Evolutionary conservation across 2,329 filamentous ascomycete genomes (phyloP), one percentile per base, ranked within the genome.

Genomic region (Colletotrichum limetticola): DNA sequence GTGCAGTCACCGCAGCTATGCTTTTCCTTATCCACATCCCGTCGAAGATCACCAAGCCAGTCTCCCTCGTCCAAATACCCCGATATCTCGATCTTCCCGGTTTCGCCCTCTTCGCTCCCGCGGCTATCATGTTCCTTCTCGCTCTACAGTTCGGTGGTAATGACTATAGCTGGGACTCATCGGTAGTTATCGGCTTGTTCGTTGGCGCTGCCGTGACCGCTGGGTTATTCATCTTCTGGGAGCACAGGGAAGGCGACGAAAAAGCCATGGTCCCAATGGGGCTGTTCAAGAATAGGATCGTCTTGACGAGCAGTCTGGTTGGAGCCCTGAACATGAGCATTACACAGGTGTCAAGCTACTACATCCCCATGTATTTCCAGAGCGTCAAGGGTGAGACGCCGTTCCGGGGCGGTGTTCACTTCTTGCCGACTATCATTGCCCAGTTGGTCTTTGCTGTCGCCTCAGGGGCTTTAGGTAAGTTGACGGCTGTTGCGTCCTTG

Each of bases 361-460:
- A 86, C 72, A 78, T 88, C 5, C 86, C 87, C 1, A 82, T 88
- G 72, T 89, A 87, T 81, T 88, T 89, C 78, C 85, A 89, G 78
- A 82, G 83, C 37, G 82, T 88, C 74, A 83, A 83, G 71, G 81
- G 81, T 16, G 80, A 81, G 52, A 79, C 77, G 12, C 81, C 84
- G 1, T 81, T 81, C 12, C 75, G 79, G 19, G 79, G 78, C 1
- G 85, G 83, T 2, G 80, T 86, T 14, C 78, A 80, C 26, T 84
- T 83, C 65, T 78, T 87, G 16, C 83, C 86, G 2, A 78, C 83
- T 6, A 82, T 86, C 35, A 66, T 84, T 12, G 76, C 81, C 4
- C 78, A 85, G 35, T 79, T 82, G 9, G 24, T 86, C n/a, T 76
- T 77, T 14, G 82, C 80, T 2, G 77, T 85, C 8, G n/a, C 78